Base-by-base conservation (phyloP, 1,139 yeast species). In the Suhomyces yuchorum region DNA sequence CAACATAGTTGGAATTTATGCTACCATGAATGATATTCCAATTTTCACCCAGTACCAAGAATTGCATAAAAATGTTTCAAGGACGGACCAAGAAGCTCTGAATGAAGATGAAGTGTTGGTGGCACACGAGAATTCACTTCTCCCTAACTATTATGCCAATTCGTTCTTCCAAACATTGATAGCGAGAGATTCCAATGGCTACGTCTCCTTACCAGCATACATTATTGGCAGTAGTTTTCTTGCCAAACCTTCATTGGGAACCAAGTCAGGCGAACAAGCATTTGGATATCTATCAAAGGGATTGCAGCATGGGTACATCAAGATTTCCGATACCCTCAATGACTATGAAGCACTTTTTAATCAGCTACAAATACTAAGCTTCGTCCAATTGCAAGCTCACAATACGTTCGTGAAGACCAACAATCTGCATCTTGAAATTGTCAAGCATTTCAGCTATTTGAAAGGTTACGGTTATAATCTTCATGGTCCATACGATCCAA, bases 321-420 rank as follows among this genome's bases (percentile, higher is more conserved):
- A 63, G 17, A 52, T 71, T 18, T 37, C 60, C 12, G 58, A 60
- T 42, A 59, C 63, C 0, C 50, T 63, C 20, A 51, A 53, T n/a
- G 58, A 59, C 14, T 59, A 63, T 37, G 71, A 64, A 47, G 61
- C 62, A 0, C 46, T 72, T 5, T 23, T 72, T 34, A 75, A 75
- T 56, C 80, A 75, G 50, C 61, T 67, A n/a, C 80, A 75, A 52
- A 51, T 75, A 3, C 39, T 75, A 7, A 57, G 57, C 41, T 60
- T 63, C 46, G 42, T 61, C 8, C 73, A 70, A 20, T 37, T 48
- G 14, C 49, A 48, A 28, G 43, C 46, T 48, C 51, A 51, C 42
- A 40, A 54, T 26, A 24, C 30, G 37, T 45, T 51, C 39, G 41
- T 53, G 22, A 38, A 37, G 23, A 38, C 22, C 12, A 46, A 41